These are phyloP conservation scores for Nothophytophthora sp. DNA, from an alignment of 352 stramenopile genomes.

Conservation along the genomic window DNA sequence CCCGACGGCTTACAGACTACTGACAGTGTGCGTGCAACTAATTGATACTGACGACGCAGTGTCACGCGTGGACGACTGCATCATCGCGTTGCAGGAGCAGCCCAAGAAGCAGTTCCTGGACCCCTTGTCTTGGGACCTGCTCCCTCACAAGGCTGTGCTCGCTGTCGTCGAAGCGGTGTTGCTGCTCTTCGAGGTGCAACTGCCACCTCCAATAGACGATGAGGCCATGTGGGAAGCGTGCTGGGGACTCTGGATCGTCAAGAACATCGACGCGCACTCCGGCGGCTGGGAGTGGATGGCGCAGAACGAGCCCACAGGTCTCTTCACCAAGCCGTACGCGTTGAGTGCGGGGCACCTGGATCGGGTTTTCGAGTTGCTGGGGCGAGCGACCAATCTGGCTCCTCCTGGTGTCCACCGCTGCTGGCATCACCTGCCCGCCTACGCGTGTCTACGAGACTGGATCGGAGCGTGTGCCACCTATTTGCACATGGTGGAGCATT, in stretches of 20 bases:
- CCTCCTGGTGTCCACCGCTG: slow-evolving; percentile 32
- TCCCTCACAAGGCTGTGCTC: slow-evolving; percentile 42
- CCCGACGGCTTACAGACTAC: not conserved
- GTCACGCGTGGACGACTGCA: slow-evolving; percentile 54
- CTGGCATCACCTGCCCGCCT: slow-evolving; percentile 62
- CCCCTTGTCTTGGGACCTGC: slow-evolving; percentile 60
- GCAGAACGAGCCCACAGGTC: slow-evolving; percentile 57
- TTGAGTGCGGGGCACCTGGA: slow-evolving; percentile 43
- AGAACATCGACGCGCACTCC: slow-evolving; percentile 73
- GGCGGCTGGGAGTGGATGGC: slow-evolving; percentile 65
- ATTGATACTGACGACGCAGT: slow-evolving; percentile 24
- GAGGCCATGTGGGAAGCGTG: slow-evolving; percentile 43
- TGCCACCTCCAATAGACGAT: slow-evolving; percentile 10
- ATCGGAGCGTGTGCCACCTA: slow-evolving; percentile 43
- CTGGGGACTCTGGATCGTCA: slow-evolving; percentile 76
- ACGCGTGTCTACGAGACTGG: slow-evolving; percentile 54
- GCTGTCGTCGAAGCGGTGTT: slow-evolving; percentile 54
- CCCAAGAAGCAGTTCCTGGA: slow-evolving; percentile 65
- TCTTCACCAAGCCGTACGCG: slow-evolving; percentile 76
- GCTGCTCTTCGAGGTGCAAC: slow-evolving; percentile 53
- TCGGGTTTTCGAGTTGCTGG: slow-evolving; percentile 33
- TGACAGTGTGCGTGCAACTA: not conserved
- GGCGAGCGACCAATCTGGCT: slow-evolving; percentile 8
- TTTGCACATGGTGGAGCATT: slow-evolving; percentile 59
- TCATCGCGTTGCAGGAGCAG: slow-evolving; percentile 57